Conservation (phyloP, 163 green algal species). For the Scenedesmus sp. region DNA sequence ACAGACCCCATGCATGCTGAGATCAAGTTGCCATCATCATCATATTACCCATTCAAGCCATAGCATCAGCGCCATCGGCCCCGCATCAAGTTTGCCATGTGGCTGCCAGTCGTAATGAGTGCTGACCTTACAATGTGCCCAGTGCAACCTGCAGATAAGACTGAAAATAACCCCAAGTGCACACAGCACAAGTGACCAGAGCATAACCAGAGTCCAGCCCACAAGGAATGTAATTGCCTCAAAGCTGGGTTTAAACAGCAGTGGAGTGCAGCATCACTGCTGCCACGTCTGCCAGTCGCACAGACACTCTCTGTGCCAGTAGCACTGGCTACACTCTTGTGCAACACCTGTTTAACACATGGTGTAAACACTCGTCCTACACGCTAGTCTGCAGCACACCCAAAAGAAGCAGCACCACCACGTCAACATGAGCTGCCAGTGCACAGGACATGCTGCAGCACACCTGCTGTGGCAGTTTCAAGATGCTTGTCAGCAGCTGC, state of each 20-base stretch:
- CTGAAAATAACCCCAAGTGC: background rate
- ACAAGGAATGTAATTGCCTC: background rate
- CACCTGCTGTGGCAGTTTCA: background rate
- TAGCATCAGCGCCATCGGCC: too few species aligned
- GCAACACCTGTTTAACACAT: background rate
- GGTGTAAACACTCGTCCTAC: background rate
- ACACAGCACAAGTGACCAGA: background rate
- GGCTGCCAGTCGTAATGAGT: too few species aligned
- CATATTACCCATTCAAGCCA: too few species aligned
- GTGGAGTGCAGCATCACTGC: background rate
- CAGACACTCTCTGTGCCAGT: background rate
- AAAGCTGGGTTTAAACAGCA: background rate
- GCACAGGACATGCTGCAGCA: background rate
- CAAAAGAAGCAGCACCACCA: background rate
- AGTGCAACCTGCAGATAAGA: too few species aligned
- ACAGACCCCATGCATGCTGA: too few species aligned
- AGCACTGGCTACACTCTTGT: background rate
- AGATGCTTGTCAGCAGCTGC: background rate
- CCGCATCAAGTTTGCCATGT: too few species aligned
- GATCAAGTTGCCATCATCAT: too few species aligned
- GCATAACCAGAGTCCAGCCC: background rate
- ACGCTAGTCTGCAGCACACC: background rate
- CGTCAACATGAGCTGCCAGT: background rate
- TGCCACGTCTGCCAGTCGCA: background rate
- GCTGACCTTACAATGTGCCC: too few species aligned